A percentile compares a stretch with the other conserved stretches of the same genome.
These are phyloP conservation scores for Arachis monticola DNA, from an alignment of 331 rosid genomes.

Conservation along the genomic window DNA sequence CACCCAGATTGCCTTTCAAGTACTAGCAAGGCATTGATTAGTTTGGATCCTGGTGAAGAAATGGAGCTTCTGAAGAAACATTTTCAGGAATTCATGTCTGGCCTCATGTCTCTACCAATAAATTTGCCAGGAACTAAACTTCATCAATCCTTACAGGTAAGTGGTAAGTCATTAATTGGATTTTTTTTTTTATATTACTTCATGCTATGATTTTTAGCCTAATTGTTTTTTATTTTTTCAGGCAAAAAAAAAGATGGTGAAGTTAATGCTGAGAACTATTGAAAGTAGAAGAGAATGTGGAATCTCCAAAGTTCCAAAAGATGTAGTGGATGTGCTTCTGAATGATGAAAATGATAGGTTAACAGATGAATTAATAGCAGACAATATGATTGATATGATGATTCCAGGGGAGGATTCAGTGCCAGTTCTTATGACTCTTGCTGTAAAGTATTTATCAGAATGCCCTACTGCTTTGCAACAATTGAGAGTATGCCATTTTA, in stretches of 20 bases:
- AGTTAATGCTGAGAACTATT: constrained; percentile 64
- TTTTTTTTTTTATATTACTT: background rate
- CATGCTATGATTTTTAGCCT: background rate
- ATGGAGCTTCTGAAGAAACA: constrained; percentile 82
- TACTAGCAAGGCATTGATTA: constrained; percentile 87
- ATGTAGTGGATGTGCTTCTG: constrained; percentile 86
- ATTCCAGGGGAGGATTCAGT: constrained; percentile 99
- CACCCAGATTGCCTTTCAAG: constrained; percentile 89
- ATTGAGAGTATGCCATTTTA: constrained; percentile 58
- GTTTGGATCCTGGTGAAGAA: constrained; percentile 83
- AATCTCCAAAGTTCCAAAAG: constrained; percentile 55
- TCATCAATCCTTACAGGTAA: constrained; percentile 83
- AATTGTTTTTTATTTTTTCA: constrained; percentile 38
- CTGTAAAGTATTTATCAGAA: constrained; percentile 83
- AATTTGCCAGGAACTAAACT: constrained; percentile 88
- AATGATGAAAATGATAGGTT: constrained; percentile 70
- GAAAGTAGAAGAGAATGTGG: constrained; percentile 57
- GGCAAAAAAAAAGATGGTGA: constrained; percentile 92
- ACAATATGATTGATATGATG: constrained; percentile 96
- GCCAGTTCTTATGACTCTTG: constrained; percentile 91
- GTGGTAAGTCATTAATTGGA: constrained; percentile 54
- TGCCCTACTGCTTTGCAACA: constrained; percentile 83
- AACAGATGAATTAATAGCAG: constrained; percentile 83
- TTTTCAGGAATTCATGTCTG: constrained; percentile 90
- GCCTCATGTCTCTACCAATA: constrained; percentile 94